Evolutionary conservation across 768 basidiomycete species (phyloP), one percentile per base, ranked within the genome.

Genomic region (Termitomyces sp.): DNA sequence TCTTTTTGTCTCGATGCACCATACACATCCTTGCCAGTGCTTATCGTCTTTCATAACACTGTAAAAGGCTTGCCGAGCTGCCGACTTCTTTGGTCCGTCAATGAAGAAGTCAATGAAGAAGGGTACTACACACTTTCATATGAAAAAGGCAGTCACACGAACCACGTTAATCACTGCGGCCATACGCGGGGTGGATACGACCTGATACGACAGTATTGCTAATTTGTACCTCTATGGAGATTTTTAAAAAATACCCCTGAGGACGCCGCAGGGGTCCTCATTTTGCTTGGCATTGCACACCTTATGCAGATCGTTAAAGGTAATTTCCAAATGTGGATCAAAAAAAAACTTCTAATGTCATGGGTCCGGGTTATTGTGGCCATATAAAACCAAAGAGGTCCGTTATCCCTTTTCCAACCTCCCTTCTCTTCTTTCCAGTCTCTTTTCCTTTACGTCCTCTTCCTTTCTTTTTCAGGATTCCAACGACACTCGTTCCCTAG

Each of bases 371-470:
- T 36, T 37, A 37, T 50, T 46, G 24, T 39, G 32, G n/a, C n/a
- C 18, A 39, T 53, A 56, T 51, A 59, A 59, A 47, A 31, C 13
- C 12, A 46, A 39, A 42, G n/a, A n/a, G 4, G 16, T 13, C 12
- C 14, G 13, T 47, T 43, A 29, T 58, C 22, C 31, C 47, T 24
- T 41, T 34, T 10, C 39, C 49, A 16, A 24, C 48, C 55, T 57
- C 49, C 49, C 29, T 46, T 18, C 10, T 24, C 36, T 18, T 29
- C 58, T 46, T n/a, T 59, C 58, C 63, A 46, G 59, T 59, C 59
- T 60, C 61, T 47, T 66, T 63, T 52, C 54, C 55, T 57, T 59
- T 59, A 42, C 52, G 59, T 58, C 50, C 44, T 49, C 4, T 57
- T 50, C 41, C 24, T 64, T 61, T 59, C 59, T 56, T 59, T 39